phyloP scores from a whole-genome alignment of 306 rosid genomes.

The Dalbergia cochinchinensis region DNA sequence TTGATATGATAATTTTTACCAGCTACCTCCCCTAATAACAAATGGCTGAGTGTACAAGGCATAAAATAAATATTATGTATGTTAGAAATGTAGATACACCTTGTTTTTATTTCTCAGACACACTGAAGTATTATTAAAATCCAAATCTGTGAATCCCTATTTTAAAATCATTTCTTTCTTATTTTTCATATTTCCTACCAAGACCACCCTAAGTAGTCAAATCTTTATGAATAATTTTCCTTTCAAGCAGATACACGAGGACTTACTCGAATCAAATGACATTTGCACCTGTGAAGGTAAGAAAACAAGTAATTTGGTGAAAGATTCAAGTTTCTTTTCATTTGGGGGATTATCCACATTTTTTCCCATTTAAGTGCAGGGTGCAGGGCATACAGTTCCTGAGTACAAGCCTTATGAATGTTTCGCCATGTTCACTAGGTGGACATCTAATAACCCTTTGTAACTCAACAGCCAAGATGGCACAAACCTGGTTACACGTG shows the following conservation, averaged over 20 bases:
- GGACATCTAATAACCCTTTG: conserved; percentile 25
- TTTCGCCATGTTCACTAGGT: conserved; percentile 37
- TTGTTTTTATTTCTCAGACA: too few relatives aligned
- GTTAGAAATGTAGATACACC: too few relatives aligned
- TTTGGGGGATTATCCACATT: neutral
- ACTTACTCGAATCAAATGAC: conserved; percentile 48
- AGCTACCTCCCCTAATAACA: too few relatives aligned
- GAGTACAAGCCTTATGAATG: conserved; percentile 36
- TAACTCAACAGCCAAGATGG: neutral
- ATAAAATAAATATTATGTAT: too few relatives aligned
- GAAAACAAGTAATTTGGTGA: neutral
- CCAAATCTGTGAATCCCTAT: neutral
- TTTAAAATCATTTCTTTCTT: neutral
- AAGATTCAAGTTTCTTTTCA: neutral
- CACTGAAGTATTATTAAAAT: too few relatives aligned
- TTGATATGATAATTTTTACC: too few relatives aligned
- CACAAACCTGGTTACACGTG: neutral
- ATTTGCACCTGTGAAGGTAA: conserved; percentile 50
- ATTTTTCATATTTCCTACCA: too few relatives aligned
- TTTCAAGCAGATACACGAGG: conserved; percentile 18
- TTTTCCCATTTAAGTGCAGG: conserved; percentile 25
- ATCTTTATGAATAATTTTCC: neutral
- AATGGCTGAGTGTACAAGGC: too few relatives aligned
- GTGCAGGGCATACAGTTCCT: conserved; percentile 37
- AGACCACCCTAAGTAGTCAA: neutral